Conservation (phyloP, 2,329 filamentous ascomycete genomes). For the Cadophora sp. region DNA sequence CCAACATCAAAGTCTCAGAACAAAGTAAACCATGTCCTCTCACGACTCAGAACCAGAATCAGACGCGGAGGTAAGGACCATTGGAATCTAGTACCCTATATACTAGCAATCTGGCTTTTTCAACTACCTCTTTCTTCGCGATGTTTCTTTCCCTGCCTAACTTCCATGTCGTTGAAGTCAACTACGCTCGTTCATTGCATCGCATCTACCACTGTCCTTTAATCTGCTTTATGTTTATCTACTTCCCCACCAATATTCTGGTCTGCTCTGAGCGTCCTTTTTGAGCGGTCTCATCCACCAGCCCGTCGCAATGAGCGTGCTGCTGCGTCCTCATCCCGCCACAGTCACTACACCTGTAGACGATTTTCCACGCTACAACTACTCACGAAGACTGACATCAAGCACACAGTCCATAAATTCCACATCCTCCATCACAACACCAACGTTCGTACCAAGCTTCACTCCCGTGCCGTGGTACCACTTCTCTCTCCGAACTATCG, state of each 20-base stretch:
- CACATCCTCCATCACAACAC: background rate
- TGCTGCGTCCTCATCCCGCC: background rate
- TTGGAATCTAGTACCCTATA: background rate
- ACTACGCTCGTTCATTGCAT: conserved; percentile 5
- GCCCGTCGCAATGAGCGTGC: conserved; percentile 16
- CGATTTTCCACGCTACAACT: conserved; percentile 3
- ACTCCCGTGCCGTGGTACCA: conserved; percentile 23
- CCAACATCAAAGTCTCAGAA: conserved; percentile 1
- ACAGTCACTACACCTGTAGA: background rate
- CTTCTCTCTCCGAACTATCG: conserved; percentile 28
- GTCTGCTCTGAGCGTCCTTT: background rate
- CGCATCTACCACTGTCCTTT: background rate
- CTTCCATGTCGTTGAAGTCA: background rate
- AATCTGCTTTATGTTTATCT: background rate
- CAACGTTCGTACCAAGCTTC: conserved; percentile 10
- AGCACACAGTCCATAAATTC: background rate
- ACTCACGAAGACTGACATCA: conserved; percentile 14
- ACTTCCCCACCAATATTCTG: background rate
- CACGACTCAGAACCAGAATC: conserved; percentile 18
- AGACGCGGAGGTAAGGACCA: conserved; percentile 12
- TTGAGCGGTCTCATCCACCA: background rate
- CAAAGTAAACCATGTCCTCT: conserved; percentile 21
- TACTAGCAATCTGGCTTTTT: conserved; percentile 15
- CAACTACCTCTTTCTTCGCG: too few species aligned
- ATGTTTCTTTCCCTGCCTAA: background rate